Evolutionary conservation across 495 filamentous ascomycete species (phyloP).

Genomic region (Friedmanniomyces endolithicus): DNA sequence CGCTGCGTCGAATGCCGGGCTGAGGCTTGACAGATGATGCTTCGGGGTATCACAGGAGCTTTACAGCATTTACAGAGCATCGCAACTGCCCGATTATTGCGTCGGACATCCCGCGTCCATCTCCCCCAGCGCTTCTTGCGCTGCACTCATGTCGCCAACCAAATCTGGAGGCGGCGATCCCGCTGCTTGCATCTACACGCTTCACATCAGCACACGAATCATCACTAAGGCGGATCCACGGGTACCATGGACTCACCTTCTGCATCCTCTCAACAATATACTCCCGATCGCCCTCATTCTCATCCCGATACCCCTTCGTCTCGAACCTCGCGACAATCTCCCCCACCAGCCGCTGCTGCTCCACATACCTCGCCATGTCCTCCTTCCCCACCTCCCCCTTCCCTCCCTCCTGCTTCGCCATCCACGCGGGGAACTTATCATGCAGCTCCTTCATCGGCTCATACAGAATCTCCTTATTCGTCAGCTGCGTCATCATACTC

Average conservation of each 20-base stretch:
- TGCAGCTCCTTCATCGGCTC: constrained; percentile 96
- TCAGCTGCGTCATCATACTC: constrained; percentile 97
- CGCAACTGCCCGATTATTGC: constrained; percentile 39
- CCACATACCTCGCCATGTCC: constrained; percentile 66
- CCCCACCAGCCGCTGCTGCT: constrained; percentile 66
- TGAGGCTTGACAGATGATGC: neutral
- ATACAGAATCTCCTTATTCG: constrained; percentile 94
- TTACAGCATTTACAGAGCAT: neutral
- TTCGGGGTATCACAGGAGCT: neutral
- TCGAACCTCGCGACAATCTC: constrained; percentile 89
- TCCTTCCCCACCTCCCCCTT: constrained; percentile 46
- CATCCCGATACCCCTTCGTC: constrained; percentile 60
- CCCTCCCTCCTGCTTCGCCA: constrained; percentile 50
- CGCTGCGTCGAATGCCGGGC: neutral
- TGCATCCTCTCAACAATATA: constrained; percentile 97
- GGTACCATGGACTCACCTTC: constrained; percentile 47
- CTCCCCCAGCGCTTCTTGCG: constrained; percentile 57
- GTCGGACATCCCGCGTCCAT: constrained; percentile 60
- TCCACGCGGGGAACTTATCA: constrained; percentile 81
- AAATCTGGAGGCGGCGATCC: constrained; percentile 83
- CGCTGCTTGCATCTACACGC: constrained; percentile 72
- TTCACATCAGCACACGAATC: constrained; percentile 1
- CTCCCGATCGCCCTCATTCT: constrained; percentile 67
- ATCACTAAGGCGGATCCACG: neutral
- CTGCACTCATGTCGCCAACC: constrained; percentile 73